A percentile compares a stretch with the other conserved stretches of the same genome.
Conservation (phyloP, 2,329 filamentous ascomycete genomes). For the Arthrinium puccinioides region DNA sequence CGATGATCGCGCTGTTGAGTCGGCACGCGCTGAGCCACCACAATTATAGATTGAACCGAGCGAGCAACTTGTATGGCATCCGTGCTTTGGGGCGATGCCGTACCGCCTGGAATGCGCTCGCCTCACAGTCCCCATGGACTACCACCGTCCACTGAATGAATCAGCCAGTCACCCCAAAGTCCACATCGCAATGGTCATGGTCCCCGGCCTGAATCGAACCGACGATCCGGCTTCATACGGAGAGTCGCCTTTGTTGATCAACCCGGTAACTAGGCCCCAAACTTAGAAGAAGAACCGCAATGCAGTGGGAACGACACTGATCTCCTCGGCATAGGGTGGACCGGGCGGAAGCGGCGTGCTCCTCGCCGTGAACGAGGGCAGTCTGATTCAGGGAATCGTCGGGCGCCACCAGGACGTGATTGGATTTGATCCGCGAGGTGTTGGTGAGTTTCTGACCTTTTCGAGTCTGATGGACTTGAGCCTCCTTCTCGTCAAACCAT, state of each 20-base stretch:
- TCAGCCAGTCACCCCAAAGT: constrained; percentile 25
- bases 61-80: constrained; percentile 34
- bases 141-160: constrained; percentile 30
- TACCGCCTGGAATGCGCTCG: constrained; percentile 27
- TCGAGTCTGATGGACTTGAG: neutral
- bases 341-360: constrained; percentile 34
- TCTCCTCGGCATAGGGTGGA: constrained; percentile 25
- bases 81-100: constrained; percentile 21
- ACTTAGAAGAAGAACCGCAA: too few species aligned
- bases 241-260: constrained; percentile 33
- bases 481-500: neutral
- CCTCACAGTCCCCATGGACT: constrained; percentile 40
- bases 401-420: constrained; percentile 35
- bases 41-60: constrained; percentile 34
- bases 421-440: constrained; percentile 14
- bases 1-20: neutral
- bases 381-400: constrained; percentile 25
- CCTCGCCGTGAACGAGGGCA: constrained; percentile 19
- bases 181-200: constrained; percentile 28
- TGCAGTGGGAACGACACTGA: too few species aligned
- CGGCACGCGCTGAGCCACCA: neutral
- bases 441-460: neutral
- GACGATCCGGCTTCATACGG: constrained; percentile 21
- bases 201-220: constrained; percentile 22
- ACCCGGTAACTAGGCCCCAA: constrained; percentile 19